These are phyloP conservation scores for Tetradesmus obliquus DNA, from an alignment of 139 green algal genomes.

Conservation along the genomic window DNA sequence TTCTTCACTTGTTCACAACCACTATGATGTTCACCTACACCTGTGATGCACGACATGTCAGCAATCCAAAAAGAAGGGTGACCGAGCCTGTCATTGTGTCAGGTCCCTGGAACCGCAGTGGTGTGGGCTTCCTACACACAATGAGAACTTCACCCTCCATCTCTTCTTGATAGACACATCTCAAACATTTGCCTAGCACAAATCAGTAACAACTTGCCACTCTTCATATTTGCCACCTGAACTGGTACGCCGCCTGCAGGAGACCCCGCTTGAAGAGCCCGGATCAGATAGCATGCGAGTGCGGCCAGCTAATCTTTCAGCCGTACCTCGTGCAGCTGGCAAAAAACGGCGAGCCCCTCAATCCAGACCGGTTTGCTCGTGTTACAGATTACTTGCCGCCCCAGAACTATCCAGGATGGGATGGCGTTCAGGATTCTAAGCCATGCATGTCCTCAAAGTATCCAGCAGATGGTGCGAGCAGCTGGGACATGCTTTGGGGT, in stretches of 20 bases:
- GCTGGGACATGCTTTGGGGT: background rate
- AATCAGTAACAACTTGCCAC: too few species aligned
- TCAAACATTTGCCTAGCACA: too few species aligned
- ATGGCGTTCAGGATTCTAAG: background rate
- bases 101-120: too few species aligned
- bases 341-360: background rate
- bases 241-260: background rate
- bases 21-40: too few species aligned
- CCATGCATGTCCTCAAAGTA: too few species aligned
- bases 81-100: too few species aligned
- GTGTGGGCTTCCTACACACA: too few species aligned
- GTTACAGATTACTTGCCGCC: background rate
- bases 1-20: background rate
- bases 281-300: too few species aligned
- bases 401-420: background rate
- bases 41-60: background rate
- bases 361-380: background rate
- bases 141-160: too few species aligned
- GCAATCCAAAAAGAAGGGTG: too few species aligned
- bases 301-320: background rate
- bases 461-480: background rate
- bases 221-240: background rate
- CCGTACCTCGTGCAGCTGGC: background rate
- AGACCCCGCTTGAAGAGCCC: background rate
- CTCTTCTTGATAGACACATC: too few species aligned